Evolutionary conservation across 345 rosid species (phyloP), one percentile per base, ranked within the genome.

Genomic region (Ricinus communis): DNA sequence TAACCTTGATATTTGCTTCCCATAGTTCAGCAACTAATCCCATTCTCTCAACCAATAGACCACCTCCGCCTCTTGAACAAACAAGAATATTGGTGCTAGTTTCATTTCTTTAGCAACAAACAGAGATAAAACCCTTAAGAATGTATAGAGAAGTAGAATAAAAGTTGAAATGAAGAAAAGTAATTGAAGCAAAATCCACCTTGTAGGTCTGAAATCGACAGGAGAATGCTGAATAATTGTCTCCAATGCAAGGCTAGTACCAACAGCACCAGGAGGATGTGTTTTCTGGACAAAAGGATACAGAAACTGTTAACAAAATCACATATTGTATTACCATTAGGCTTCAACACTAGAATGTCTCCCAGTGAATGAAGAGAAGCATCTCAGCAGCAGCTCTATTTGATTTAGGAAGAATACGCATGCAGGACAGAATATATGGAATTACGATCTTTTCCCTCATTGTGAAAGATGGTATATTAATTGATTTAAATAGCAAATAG

Each of bases 21-120:
- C 98, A 94, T 27, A 94, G 82, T 77, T 91, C 91, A 51, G 95
- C 86, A 77, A 81, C 95, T 70, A 94, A 90, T 71, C 86, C 91
- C 97, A 94, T 94, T 62, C 98, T 96, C 79, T 94, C 91, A 66
- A 80, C 79, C 83, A 94, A 83, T 77, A 94, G 83, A 71, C 98
- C 97, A 8, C 98, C 98, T 4, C 98, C 98, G 73, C 98, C 98
- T 82, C 85, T 90, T 75, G 98, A 94, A 83, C 98, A 94, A 73
- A 94, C 91, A 70, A 94, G 98, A 65, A 94, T 77, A 60, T 71
- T 82, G 69, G 85, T 80, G 59, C 82, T 68, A 66, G 82, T 58
- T 79, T 90, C 96, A 81, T 85, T 88, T 86, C 97, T 91, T 80
- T 58, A 63, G 57, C 21, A 63, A 69, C 22, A 72, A 69, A 68